Evolutionary conservation across 2,329 filamentous ascomycete species (phyloP).

Genomic region (Neofusicoccum parvum): DNA sequence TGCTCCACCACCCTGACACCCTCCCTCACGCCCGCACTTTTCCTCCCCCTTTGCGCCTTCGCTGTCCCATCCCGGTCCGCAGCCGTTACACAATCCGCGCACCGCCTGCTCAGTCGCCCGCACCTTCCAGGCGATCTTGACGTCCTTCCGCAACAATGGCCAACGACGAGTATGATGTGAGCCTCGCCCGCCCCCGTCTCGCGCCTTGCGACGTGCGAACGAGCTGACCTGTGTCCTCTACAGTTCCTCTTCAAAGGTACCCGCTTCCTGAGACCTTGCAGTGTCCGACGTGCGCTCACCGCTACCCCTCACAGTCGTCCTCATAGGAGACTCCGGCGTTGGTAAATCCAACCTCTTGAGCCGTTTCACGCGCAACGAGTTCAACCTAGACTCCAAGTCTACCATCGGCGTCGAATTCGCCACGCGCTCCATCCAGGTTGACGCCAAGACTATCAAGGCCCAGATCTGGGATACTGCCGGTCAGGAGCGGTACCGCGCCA

Average conservation of each 20-base stretch:
- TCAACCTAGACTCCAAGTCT: slow-evolving; percentile 99
- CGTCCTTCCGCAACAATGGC: slow-evolving; percentile 66
- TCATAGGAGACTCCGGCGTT: slow-evolving; percentile 99
- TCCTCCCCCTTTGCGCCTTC: slow-evolving; percentile 24
- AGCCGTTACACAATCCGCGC: slow-evolving; percentile 1
- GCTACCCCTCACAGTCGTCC: slow-evolving; percentile 68
- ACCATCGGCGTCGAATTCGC: slow-evolving; percentile 99
- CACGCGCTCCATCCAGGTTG: slow-evolving; percentile 96
- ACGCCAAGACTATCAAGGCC: slow-evolving; percentile 99
- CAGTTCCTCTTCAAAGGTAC: slow-evolving; percentile 99
- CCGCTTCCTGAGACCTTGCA: slow-evolving; percentile 26
- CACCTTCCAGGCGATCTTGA: slow-evolving; percentile 1
- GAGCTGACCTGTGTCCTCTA: slow-evolving; percentile 35
- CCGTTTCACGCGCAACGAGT: slow-evolving; percentile 99
- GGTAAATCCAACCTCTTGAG: slow-evolving; percentile 99
- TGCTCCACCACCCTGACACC: slow-evolving; percentile 24
- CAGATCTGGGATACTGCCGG: slow-evolving; percentile 99
- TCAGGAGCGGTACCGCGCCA: slow-evolving; percentile 98
- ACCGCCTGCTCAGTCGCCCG: neutral
- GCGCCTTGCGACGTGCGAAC: slow-evolving; percentile 26
- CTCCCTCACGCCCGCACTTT: slow-evolving; percentile 26
- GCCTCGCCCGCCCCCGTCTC: slow-evolving; percentile 41
- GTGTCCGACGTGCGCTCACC: slow-evolving; percentile 33
- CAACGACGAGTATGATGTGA: slow-evolving; percentile 99
- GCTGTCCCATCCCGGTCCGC: neutral